Evolutionary conservation across 306 rosid species (phyloP).

Genomic region (Quercus gilva): DNA sequence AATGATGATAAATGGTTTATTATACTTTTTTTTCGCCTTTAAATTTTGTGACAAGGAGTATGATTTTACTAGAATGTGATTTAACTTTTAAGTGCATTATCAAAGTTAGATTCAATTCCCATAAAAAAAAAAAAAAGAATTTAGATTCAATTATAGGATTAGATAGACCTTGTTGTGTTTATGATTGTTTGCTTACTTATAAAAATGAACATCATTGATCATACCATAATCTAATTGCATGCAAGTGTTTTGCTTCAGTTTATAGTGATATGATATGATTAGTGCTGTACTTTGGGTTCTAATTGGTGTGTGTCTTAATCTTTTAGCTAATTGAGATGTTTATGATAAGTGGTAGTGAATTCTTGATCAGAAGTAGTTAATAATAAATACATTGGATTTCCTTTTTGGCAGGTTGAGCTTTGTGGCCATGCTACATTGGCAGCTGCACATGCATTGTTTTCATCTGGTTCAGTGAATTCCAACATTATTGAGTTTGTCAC

Average conservation of each 20-base stretch:
- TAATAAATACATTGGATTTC: neutral
- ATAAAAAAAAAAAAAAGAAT: no score
- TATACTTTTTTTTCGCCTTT: no score
- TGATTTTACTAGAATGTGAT: neutral
- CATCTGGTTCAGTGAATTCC: conserved; percentile 42
- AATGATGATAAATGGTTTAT: no score
- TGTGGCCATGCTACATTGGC: conserved; percentile 94
- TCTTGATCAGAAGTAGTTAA: neutral
- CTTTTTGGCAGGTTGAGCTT: conserved; percentile 56
- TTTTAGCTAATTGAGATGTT: neutral
- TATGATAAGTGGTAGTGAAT: neutral
- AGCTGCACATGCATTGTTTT: conserved; percentile 54
- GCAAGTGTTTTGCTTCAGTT: no score
- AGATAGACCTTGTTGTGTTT: neutral
- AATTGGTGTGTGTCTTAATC: neutral
- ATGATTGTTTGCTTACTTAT: neutral
- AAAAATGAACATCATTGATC: neutral
- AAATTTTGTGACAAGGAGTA: neutral
- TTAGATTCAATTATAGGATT: neutral
- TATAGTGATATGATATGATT: neutral
- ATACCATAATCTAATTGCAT: neutral
- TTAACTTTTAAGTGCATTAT: neutral
- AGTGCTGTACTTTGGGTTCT: neutral
- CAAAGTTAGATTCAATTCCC: neutral
- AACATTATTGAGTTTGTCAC: conserved; percentile 56